Evolutionary conservation across 2,329 filamentous ascomycete species (phyloP).

Genomic region (Ramularia collo-cygni): DNA sequence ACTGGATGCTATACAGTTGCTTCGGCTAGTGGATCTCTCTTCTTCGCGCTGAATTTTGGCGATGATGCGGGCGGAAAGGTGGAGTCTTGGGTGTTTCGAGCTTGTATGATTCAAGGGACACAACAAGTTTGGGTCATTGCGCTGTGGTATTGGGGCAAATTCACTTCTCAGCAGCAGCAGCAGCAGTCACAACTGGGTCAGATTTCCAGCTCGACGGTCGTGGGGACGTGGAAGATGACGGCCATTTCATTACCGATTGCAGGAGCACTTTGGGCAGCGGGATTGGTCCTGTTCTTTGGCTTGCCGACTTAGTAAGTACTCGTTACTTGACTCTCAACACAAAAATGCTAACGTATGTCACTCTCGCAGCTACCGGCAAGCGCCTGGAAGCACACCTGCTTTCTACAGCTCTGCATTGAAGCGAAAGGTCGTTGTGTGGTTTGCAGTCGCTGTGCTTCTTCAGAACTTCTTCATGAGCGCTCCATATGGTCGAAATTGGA

Average conservation of each 20-base stretch:
- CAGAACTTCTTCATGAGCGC: constrained; percentile 61
- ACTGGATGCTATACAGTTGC: constrained; percentile 55
- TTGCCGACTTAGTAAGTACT: constrained; percentile 50
- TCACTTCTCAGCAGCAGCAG: constrained; percentile 41
- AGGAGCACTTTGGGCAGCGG: constrained; percentile 48
- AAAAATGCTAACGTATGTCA: no score
- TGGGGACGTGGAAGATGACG: constrained; percentile 22
- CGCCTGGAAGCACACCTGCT: constrained; percentile 54
- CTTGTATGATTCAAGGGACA: constrained; percentile 57
- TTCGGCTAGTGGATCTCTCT: constrained; percentile 55
- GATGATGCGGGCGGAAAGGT: constrained; percentile 46
- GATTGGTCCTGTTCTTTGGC: constrained; percentile 49
- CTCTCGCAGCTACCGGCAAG: constrained; percentile 46
- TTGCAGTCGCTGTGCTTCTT: constrained; percentile 55
- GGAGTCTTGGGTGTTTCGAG: constrained; percentile 57
- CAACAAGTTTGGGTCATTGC: constrained; percentile 59
- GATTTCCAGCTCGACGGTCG: constrained; percentile 27
- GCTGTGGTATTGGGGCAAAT: constrained; percentile 60
- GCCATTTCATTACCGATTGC: constrained; percentile 53
- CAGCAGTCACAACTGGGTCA: constrained; percentile 33
- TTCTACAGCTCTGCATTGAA: constrained; percentile 56
- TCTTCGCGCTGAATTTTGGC: constrained; percentile 59
- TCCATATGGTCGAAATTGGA: constrained; percentile 60
- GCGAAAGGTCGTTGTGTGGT: constrained; percentile 59
- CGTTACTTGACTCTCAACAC: no score